A percentile compares a stretch with the other conserved stretches of the same genome.
phyloP scores from a whole-genome alignment of 2,329 filamentous ascomycete species.

The Pseudogymnoascus sp. region DNA sequence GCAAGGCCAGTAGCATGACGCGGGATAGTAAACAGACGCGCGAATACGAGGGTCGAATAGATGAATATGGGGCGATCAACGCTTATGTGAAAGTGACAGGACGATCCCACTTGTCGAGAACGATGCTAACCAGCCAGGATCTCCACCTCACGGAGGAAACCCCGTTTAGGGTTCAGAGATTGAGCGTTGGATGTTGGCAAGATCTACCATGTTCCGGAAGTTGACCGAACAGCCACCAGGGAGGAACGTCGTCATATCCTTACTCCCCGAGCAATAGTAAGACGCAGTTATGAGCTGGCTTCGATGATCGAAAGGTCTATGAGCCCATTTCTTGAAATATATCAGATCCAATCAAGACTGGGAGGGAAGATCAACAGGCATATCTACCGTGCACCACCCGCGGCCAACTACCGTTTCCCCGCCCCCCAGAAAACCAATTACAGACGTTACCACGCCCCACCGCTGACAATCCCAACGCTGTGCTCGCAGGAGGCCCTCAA shows the following conservation, averaged over 20 bases:
- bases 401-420: conserved; percentile 4
- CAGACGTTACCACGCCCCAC: background rate
- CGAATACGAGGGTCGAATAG: background rate
- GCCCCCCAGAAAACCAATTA: background rate
- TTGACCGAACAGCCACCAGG: background rate
- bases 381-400: background rate
- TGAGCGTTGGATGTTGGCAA: background rate
- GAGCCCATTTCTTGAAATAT: background rate
- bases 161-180: background rate
- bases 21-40: background rate
- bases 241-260: background rate
- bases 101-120: background rate
- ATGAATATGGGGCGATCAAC: conserved; percentile 3
- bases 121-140: background rate
- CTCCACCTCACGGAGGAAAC: background rate
- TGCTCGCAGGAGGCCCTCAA: background rate
- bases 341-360: background rate
- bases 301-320: background rate
- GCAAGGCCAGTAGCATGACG: background rate
- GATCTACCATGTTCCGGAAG: background rate
- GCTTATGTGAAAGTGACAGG: conserved; percentile 4
- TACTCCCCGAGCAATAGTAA: background rate
- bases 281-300: background rate
- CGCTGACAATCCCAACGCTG: background rate
- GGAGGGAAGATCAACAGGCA: background rate